These are phyloP conservation scores for Plasmopara viticola DNA, from an alignment of 352 stramenopile species.

Conservation along the genomic window DNA sequence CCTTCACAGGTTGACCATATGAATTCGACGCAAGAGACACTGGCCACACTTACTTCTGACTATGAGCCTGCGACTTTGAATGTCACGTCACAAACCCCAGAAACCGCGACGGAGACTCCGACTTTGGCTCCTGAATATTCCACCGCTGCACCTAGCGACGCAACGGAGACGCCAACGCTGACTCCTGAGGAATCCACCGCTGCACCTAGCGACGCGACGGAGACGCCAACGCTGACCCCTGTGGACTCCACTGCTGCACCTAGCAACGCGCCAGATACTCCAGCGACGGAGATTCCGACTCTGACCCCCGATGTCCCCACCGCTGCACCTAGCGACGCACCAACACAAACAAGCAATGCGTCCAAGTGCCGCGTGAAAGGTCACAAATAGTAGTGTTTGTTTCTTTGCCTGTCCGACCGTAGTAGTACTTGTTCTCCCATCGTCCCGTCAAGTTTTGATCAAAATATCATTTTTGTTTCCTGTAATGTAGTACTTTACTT, in stretches of 20 bases:
- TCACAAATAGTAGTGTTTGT: slow-evolving; percentile 12
- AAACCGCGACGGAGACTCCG: no score
- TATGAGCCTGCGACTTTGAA: no score
- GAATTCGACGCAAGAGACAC: no score
- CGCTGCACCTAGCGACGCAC: slow-evolving; percentile 3
- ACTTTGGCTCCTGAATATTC: no score
- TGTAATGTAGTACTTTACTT: no score
- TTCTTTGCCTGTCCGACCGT: slow-evolving; percentile 7
- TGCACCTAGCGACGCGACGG: background rate
- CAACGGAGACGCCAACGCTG: slow-evolving; percentile 2
- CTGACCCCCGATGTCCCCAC: slow-evolving; percentile 3
- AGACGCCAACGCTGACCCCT: background rate
- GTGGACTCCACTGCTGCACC: background rate
- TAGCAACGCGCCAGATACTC: slow-evolving; percentile 1
- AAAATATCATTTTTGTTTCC: no score
- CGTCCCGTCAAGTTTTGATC: background rate
- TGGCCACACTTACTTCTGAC: no score
- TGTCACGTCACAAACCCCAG: no score
- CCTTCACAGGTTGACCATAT: slow-evolving; percentile 2
- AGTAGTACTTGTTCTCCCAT: slow-evolving; percentile 4
- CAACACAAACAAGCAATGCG: slow-evolving; percentile 11
- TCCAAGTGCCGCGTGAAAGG: slow-evolving; percentile 21
- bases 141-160: no score
- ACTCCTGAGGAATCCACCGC: background rate
- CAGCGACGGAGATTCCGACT: background rate